Conservation (phyloP, 2,329 filamentous ascomycete genomes). For the Cytospora mali region DNA sequence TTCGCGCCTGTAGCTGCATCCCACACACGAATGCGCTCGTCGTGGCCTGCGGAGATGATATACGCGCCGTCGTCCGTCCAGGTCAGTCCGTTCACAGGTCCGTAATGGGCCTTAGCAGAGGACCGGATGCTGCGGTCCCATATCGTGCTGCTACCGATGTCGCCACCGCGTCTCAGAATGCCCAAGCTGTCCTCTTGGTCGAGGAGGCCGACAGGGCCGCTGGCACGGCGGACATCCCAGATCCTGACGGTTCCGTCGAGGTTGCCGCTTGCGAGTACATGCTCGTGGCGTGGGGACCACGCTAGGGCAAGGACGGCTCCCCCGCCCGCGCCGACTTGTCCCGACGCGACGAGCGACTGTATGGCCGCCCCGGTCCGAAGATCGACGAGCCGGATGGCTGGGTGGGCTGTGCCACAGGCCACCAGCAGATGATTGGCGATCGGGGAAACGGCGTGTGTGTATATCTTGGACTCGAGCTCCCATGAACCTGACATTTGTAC, state of each 20-base stretch:
- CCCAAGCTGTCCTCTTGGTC: constrained; percentile 85
- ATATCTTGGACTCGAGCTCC: constrained; percentile 67
- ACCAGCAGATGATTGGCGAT: constrained; percentile 75
- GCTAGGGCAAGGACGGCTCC: constrained; percentile 68
- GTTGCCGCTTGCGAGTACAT: constrained; percentile 82
- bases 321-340: constrained; percentile 40
- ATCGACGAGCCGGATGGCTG: constrained; percentile 82
- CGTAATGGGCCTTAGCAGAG: constrained; percentile 70
- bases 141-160: constrained; percentile 36
- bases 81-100: constrained; percentile 79
- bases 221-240: constrained; percentile 84
- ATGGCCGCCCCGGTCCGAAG: constrained; percentile 78
- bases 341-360: constrained; percentile 70
- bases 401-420: constrained; percentile 85
- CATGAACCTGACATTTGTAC: constrained; percentile 67
- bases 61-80: constrained; percentile 82
- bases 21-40: constrained; percentile 86
- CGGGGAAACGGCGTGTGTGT: constrained; percentile 77
- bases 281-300: constrained; percentile 81
- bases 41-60: constrained; percentile 80
- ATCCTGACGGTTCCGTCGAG: constrained; percentile 80
- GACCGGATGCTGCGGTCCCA: constrained; percentile 43
- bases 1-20: constrained; percentile 79
- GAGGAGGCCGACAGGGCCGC: constrained; percentile 73
- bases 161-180: constrained; percentile 48